Evolutionary conservation across 202 grass and related monocot species (phyloP).

Genomic region (Panicum virgatum): DNA sequence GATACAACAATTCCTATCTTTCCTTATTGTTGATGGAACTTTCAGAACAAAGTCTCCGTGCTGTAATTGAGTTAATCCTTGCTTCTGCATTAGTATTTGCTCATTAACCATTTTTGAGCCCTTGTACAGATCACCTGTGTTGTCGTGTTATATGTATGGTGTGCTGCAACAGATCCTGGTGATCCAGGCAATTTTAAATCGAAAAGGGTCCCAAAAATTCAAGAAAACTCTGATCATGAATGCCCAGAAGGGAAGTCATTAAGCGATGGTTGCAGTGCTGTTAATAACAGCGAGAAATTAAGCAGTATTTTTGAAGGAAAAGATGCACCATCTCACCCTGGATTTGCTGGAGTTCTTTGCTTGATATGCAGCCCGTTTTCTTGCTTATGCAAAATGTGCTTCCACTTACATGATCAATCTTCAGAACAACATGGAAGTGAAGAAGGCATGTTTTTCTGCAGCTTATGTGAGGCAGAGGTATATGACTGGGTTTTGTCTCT

Average conservation of each 20-base stretch:
- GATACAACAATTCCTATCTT: background rate
- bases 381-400: slow-evolving; percentile 57
- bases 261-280: slow-evolving; percentile 34
- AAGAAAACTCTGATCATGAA: slow-evolving; percentile 32
- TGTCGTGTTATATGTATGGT: slow-evolving; percentile 81
- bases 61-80: background rate
- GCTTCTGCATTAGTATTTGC: background rate
- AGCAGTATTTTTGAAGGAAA: slow-evolving; percentile 53
- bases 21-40: background rate
- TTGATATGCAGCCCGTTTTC: slow-evolving; percentile 55
- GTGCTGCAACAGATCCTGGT: slow-evolving; percentile 81
- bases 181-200: slow-evolving; percentile 72
- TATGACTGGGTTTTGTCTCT: background rate
- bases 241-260: slow-evolving; percentile 33
- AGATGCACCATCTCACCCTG: slow-evolving; percentile 39
- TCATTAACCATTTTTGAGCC: background rate
- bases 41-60: background rate
- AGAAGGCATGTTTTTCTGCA: slow-evolving; percentile 98
- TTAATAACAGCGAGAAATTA: slow-evolving; percentile 48
- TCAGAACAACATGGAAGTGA: slow-evolving; percentile 70
- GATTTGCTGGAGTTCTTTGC: slow-evolving; percentile 42
- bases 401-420: slow-evolving; percentile 39
- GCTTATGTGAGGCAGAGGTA: slow-evolving; percentile 97
- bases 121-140: slow-evolving; percentile 70
- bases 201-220: slow-evolving; percentile 26